These are phyloP conservation scores for Tetraselmis chui DNA, from an alignment of 139 green algal genomes.

Conservation along the genomic window DNA sequence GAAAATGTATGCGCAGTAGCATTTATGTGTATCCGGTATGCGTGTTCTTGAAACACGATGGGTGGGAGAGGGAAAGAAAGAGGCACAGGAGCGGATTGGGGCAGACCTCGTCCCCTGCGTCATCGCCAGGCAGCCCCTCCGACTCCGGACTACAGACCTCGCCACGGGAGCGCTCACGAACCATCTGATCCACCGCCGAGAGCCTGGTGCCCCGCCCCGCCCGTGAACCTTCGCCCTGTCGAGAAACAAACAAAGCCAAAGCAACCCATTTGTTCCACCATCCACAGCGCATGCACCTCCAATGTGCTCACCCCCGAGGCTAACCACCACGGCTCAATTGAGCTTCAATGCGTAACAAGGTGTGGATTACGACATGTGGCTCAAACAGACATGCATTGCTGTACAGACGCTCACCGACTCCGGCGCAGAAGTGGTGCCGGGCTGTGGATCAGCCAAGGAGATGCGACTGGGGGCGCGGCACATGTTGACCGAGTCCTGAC, in stretches of 20 bases:
- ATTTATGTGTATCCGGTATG: neutral
- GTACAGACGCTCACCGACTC: neutral
- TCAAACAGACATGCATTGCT: neutral
- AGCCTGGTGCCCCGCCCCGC: neutral
- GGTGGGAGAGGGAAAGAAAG: too few species aligned
- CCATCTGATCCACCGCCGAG: neutral
- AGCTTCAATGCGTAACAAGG: neutral
- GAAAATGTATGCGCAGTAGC: neutral
- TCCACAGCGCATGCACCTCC: too few species aligned
- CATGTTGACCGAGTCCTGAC: neutral
- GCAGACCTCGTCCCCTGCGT: neutral
- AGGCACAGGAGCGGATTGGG: too few species aligned
- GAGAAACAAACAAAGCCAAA: neutral
- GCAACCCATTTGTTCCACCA: too few species aligned
- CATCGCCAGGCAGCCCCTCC: neutral
- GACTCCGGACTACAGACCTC: neutral
- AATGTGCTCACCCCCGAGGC: too few species aligned
- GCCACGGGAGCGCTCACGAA: neutral
- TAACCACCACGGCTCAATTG: neutral
- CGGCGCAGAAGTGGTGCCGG: neutral
- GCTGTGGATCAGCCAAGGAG: neutral
- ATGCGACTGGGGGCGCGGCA: neutral
- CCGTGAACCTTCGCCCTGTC: neutral
- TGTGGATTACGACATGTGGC: neutral
- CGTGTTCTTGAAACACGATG: too few species aligned